phyloP scores from a whole-genome alignment of 2,329 filamentous ascomycete species.

The Dactylellina drechsleri region DNA sequence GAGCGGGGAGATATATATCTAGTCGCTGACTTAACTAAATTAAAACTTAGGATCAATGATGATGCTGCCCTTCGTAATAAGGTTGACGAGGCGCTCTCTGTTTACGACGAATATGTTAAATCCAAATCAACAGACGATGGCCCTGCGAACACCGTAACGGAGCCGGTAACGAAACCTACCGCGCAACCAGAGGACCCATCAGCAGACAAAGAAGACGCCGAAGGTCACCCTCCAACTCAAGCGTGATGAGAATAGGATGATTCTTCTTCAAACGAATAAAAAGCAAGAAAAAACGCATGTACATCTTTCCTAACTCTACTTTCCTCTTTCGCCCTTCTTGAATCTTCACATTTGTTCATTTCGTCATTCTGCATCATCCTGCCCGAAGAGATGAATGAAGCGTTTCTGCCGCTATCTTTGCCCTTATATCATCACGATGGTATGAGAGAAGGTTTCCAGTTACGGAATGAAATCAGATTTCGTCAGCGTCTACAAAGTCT shows the following conservation, averaged over 20 bases:
- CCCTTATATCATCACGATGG: too few relatives aligned
- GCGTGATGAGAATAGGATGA: constrained; percentile 4
- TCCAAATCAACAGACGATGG: constrained; percentile 68
- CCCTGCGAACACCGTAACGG: constrained; percentile 3
- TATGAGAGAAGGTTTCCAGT: too few relatives aligned
- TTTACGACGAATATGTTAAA: constrained; percentile 99
- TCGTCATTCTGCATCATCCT: too few relatives aligned
- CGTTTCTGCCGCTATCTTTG: too few relatives aligned
- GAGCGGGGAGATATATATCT: not conserved
- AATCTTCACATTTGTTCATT: too few relatives aligned
- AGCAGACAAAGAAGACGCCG: constrained; percentile 29
- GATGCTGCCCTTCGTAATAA: constrained; percentile 89
- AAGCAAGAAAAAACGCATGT: not conserved
- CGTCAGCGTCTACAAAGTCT: too few relatives aligned
- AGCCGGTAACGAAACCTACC: constrained; percentile 5
- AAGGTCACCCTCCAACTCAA: constrained; percentile 26
- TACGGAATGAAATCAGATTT: too few relatives aligned
- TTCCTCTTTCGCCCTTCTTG: not conserved
- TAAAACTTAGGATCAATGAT: constrained; percentile 77
- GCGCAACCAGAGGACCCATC: constrained; percentile 21
- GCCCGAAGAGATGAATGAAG: too few relatives aligned
- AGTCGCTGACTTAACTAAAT: constrained; percentile 58
- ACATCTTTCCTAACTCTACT: not conserved
- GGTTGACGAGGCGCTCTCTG: constrained; percentile 95
- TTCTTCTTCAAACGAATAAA: not conserved